A percentile compares a stretch with the other conserved stretches of the same genome.
phyloP scores from a whole-genome alignment of 2,329 filamentous ascomycete genomes.

The Penicillium paneum region DNA sequence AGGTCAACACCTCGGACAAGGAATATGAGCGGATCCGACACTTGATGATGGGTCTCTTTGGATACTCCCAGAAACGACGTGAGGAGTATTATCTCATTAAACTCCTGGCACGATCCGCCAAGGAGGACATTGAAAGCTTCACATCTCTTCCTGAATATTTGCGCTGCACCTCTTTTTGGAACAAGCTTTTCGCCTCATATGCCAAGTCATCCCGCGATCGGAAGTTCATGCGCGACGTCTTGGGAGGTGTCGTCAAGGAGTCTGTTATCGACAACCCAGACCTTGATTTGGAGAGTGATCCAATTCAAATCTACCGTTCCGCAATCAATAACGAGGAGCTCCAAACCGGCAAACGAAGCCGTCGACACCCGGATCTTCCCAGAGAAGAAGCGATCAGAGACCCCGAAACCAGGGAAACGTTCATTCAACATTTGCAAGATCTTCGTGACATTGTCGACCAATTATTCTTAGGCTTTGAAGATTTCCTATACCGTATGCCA shows the following conservation, averaged over 20 bases:
- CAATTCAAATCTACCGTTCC: conserved; percentile 93
- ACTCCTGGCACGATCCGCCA: conserved; percentile 74
- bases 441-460: conserved; percentile 92
- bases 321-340: conserved; percentile 97
- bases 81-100: conserved; percentile 97
- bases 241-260: conserved; percentile 81
- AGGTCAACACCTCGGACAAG: conserved; percentile 81
- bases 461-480: conserved; percentile 77
- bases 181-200: conserved; percentile 80
- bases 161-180: conserved; percentile 90
- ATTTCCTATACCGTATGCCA: conserved; percentile 81
- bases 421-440: conserved; percentile 92
- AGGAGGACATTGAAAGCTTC: conserved; percentile 78
- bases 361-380: conserved; percentile 76
- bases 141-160: conserved; percentile 76
- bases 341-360: conserved; percentile 79
- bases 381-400: conserved; percentile 95
- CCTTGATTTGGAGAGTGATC: conserved; percentile 92
- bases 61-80: conserved; percentile 91
- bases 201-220: conserved; percentile 86
- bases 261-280: conserved; percentile 90
- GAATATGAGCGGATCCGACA: conserved; percentile 91
- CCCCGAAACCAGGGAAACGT: conserved; percentile 83
- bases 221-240: conserved; percentile 82
- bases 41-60: conserved; percentile 93